Evolutionary conservation across 2,329 filamentous ascomycete genomes (phyloP).

Genomic region (Pyricularia grisea): DNA sequence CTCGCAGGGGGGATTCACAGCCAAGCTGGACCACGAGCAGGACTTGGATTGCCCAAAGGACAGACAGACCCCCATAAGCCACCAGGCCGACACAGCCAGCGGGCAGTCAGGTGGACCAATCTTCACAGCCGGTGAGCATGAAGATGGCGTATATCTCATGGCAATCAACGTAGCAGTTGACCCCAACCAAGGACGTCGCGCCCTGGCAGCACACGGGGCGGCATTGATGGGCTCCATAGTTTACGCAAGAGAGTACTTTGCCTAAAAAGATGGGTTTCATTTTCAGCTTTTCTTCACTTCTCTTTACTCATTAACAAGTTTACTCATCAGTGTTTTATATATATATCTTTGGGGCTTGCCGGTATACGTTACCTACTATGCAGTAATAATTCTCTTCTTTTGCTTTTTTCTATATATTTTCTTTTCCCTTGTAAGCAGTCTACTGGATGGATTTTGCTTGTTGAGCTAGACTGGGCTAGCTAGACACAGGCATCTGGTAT

Average conservation of each 20-base stretch:
- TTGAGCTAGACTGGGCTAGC: background rate
- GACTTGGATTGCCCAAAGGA: background rate
- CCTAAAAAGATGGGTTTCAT: background rate
- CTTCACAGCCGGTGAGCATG: background rate
- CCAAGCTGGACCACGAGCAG: background rate
- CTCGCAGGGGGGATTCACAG: background rate
- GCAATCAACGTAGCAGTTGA: background rate
- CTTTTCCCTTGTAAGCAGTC: too few species aligned
- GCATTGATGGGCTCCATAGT: background rate
- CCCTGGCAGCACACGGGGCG: background rate
- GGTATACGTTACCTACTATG: background rate
- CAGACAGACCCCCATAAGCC: background rate
- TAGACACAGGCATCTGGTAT: background rate
- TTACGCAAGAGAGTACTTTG: background rate
- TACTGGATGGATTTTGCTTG: background rate
- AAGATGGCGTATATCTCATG: background rate
- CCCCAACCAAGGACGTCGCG: background rate
- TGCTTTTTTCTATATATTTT: background rate
- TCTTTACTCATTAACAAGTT: background rate
- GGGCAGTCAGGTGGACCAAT: conserved; percentile 1
- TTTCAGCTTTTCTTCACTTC: background rate
- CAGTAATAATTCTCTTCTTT: background rate
- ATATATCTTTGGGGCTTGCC: background rate
- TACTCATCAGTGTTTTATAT: background rate
- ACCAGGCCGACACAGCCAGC: background rate